Conservation (phyloP, 768 basidiomycete species). For the Collybia sp. region DNA sequence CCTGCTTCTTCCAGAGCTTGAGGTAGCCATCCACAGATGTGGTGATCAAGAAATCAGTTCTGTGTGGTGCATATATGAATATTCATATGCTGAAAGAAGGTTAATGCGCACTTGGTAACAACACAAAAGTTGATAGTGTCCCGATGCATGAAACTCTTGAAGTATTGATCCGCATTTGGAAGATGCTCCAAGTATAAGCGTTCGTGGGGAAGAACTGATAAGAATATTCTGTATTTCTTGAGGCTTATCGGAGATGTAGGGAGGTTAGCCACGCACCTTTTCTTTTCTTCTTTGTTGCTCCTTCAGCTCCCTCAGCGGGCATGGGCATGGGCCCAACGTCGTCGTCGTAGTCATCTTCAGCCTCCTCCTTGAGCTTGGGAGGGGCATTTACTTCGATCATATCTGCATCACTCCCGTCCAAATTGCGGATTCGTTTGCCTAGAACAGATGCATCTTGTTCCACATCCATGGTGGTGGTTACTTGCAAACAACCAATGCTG, state of each 20-base stretch:
- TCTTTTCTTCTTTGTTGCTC: constrained; percentile 66
- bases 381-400: constrained; percentile 3
- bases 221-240: constrained; percentile 26
- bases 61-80: constrained; percentile 20
- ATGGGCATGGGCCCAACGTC: constrained; percentile 91
- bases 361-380: constrained; percentile 20
- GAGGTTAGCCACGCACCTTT: constrained; percentile 53
- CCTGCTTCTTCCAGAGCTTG: constrained; percentile 99
- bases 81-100: neutral
- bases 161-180: constrained; percentile 89
- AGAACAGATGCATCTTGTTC: constrained; percentile 51
- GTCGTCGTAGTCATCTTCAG: constrained; percentile 60
- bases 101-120: constrained; percentile 70
- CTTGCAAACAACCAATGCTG: no score
- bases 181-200: constrained; percentile 88
- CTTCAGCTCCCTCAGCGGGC: constrained; percentile 41
- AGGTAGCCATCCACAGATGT: constrained; percentile 93
- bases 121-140: constrained; percentile 87
- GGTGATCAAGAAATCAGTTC: constrained; percentile 91
- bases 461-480: constrained; percentile 28
- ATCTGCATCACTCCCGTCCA: constrained; percentile 19
- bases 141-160: constrained; percentile 97
- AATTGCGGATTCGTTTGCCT: constrained; percentile 57
- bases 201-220: constrained; percentile 87
- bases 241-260: constrained; percentile 17